Base-by-base conservation (phyloP, 345 rosid genomes). In the Aquilaria malaccensis region DNA sequence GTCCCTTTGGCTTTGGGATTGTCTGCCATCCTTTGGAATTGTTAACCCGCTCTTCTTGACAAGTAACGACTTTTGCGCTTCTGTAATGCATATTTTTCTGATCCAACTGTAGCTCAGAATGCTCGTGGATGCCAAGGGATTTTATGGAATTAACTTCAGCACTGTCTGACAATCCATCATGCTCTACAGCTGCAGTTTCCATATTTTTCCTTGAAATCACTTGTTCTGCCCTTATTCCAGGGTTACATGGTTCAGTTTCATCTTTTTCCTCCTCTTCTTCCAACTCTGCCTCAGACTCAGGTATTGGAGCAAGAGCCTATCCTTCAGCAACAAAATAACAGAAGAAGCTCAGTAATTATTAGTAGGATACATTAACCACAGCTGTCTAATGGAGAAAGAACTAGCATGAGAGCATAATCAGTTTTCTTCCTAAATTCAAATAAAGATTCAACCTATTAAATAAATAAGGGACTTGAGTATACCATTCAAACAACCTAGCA, bases 1-100 rank as follows among this genome's bases (percentile, higher is more conserved):
- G 97, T 47, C 98, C 98, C 85, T 93, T 93, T 14, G 98, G 96
- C 74, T 87, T 93, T 41, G 98, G 98, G 59, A 93, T 93, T 6
- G 97, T 80, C 77, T 85, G 81, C 98, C 97, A 93, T 61, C 85
- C 98, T 30, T 75, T 74, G 22, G 91, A 68, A 48, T 72, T 76
- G 70, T 82, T 83, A 61, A 60, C 60, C 61, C 46, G 67, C 22
- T 70, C 76, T 41, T 77, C 72, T 58, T 61, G 63, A 33, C 71
- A 56, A n/a, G 55, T 64, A 43, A 32, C 62, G 67, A 61, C 77
- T 59, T 31, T 75, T 51, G 56, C 48, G 59, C 52, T 56, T 31
- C 57, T 74, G 55, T 61, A 61, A 33, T 75, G 75, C 61, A 66
- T 76, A 37, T 63, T 48, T 48, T 33, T 74, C 55, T 54, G 67